Evolutionary conservation across 129 eudicot genomes (phyloP).

Genomic region (Chrysanthemum seticuspe): DNA sequence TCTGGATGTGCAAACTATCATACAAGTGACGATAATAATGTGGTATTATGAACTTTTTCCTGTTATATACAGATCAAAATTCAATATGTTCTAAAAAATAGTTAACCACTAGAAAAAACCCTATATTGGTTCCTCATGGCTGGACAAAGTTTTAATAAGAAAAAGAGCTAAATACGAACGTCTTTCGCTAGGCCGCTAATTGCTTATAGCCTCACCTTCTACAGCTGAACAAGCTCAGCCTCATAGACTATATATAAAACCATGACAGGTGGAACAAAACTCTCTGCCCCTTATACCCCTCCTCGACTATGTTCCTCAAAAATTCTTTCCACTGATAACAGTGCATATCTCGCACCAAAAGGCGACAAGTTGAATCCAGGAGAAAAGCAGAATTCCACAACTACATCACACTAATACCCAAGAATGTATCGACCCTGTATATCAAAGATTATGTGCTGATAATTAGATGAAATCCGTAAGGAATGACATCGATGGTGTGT

Average conservation of each 20-base stretch:
- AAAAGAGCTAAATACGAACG: background rate
- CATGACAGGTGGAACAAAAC: background rate
- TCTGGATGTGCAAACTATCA: background rate
- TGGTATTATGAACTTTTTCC: conserved; percentile 31
- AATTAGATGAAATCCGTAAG: background rate
- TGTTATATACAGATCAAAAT: conserved; percentile 31
- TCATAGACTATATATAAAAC: conserved; percentile 11
- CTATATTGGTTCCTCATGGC: conserved; percentile 19
- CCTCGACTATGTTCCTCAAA: background rate
- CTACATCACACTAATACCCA: conserved; percentile 12
- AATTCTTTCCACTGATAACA: conserved; percentile 7
- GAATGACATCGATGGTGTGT: background rate
- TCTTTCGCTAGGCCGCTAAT: conserved; percentile 5
- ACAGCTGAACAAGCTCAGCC: conserved; percentile 10
- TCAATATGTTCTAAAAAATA: conserved; percentile 21
- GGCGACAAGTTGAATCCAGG: conserved; percentile 13
- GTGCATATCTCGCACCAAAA: conserved; percentile 17
- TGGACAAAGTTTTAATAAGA: conserved; percentile 14
- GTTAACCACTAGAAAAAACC: conserved; percentile 21
- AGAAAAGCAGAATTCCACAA: conserved; percentile 12
- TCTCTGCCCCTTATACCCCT: conserved; percentile 6
- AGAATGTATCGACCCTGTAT: conserved; percentile 12
- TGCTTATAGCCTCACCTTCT: conserved; percentile 15
- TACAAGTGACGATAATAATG: conserved; percentile 9
- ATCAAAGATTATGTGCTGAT: background rate